Evolutionary conservation across 2,329 filamentous ascomycete species (phyloP).

Genomic region (Verticillium isaacii): DNA sequence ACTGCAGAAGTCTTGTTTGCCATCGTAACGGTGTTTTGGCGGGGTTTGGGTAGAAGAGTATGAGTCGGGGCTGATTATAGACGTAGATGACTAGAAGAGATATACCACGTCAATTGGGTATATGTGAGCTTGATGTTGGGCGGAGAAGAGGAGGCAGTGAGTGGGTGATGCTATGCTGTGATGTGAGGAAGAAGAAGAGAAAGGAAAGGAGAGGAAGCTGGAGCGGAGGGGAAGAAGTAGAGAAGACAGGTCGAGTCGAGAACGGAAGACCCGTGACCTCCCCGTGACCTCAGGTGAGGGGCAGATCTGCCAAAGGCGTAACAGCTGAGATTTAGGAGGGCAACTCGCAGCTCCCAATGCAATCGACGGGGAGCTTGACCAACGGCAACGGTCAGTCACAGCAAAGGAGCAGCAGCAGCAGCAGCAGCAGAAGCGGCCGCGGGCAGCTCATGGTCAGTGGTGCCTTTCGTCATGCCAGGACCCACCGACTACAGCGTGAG

Average conservation of each 20-base stretch:
- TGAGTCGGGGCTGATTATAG: background rate
- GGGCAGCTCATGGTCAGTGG: background rate
- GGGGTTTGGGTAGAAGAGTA: conserved; percentile 10
- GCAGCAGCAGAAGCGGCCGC: background rate
- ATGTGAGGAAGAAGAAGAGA: conserved; percentile 14
- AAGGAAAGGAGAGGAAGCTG: conserved; percentile 13
- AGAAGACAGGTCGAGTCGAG: conserved; percentile 12
- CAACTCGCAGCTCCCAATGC: background rate
- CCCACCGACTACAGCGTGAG: background rate
- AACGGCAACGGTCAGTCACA: background rate
- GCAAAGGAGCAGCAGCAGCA: background rate
- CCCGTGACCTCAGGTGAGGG: conserved; percentile 1
- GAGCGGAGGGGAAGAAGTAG: conserved; percentile 14
- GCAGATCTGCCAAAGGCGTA: background rate
- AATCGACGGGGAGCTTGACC: background rate
- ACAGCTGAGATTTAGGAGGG: background rate
- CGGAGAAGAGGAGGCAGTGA: conserved; percentile 5
- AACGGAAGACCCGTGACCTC: background rate
- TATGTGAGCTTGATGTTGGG: conserved; percentile 1
- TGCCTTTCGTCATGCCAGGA: background rate
- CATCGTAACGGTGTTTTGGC: conserved; percentile 40
- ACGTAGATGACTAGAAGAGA: background rate
- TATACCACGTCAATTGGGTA: background rate
- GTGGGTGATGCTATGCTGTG: conserved; percentile 6
- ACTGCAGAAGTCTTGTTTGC: conserved; percentile 54